Evolutionary conservation across 306 rosid genomes (phyloP), one percentile per base, ranked within the genome.

Genomic region (Lablab purpureus): DNA sequence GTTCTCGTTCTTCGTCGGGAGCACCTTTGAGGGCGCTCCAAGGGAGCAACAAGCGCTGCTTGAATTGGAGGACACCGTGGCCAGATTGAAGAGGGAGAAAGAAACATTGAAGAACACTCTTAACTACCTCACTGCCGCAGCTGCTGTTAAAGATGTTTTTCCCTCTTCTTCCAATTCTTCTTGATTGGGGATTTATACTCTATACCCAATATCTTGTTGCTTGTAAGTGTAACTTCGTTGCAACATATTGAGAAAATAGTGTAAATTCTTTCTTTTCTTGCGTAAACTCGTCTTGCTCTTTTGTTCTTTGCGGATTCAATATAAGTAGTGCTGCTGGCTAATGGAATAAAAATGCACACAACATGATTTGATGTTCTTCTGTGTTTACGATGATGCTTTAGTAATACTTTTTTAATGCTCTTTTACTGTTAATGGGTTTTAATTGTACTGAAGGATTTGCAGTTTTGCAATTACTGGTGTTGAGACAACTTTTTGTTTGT

Each of bases 21-120:
- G 97, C 80, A 96, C 99, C 3, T 96, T 96, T 58, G 99, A 96
- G 67, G 99, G 99, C 0, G 99, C 99, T 7, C 99, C 99, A 0
- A 88, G 97, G 72, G 99, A 96, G 87, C 98, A 96, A 81, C 99
- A 96, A 51, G 98, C 99, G 8, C 75, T 96, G 78, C 96, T 96
- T 14, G 99, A 96, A 80, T 79, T 96, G 88, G 99, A 90, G 85
- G 98, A 96, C 73, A 91, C 99, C 14, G 94, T 89, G 8, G 87
- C 96, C 14, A 78, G 98, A 81, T 73, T 96, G 81, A 83, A 68
- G 87, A 88, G 97, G 80, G 99, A 96, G 94, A 93, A 91, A 88
- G 98, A 96, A 82, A 96, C 98, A 0, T 78, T 96, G 74, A 87
- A 87, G 78, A 96, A 96, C 85, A 96, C 97, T 17, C 98, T 96